Evolutionary conservation across 1,284 basidiomycete genomes (phyloP).

Genomic region (Cutaneotrichosporon cyanovorans): DNA sequence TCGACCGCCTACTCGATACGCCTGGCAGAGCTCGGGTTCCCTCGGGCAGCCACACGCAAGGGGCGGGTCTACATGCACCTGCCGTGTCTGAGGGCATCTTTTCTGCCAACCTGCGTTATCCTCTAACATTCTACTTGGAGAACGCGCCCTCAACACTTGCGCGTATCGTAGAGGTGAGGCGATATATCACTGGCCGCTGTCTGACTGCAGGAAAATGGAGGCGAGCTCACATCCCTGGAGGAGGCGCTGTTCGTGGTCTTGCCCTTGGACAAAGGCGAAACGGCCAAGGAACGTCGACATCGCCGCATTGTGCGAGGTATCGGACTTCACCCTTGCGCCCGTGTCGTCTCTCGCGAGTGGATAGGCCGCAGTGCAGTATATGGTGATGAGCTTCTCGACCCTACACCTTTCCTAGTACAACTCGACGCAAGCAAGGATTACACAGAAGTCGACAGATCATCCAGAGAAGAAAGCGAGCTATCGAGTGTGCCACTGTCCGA

Average conservation of each 20-base stretch:
- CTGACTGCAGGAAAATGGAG: not conserved
- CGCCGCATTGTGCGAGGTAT: not conserved
- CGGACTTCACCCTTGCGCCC: not conserved
- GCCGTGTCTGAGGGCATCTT: not conserved
- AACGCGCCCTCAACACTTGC: too few species aligned
- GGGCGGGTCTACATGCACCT: too few species aligned
- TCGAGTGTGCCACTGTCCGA: too few species aligned
- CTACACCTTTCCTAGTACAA: not conserved
- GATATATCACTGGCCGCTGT: not conserved
- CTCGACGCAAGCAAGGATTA: too few species aligned
- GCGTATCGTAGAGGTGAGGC: not conserved
- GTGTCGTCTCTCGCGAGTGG: slow-evolving; percentile 3
- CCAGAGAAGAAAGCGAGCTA: too few species aligned
- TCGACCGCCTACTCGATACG: too few species aligned
- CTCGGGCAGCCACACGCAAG: too few species aligned
- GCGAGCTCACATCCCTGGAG: not conserved
- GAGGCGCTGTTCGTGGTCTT: not conserved
- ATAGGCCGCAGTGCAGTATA: not conserved
- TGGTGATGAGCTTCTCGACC: not conserved
- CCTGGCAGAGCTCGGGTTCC: too few species aligned
- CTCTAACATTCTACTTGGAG: slow-evolving; percentile 1
- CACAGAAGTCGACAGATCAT: too few species aligned
- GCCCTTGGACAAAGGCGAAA: not conserved
- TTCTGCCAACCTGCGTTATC: not conserved
- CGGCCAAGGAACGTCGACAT: not conserved